Conservation (phyloP, 1,284 basidiomycete species). For the Pholiota adiposa region DNA sequence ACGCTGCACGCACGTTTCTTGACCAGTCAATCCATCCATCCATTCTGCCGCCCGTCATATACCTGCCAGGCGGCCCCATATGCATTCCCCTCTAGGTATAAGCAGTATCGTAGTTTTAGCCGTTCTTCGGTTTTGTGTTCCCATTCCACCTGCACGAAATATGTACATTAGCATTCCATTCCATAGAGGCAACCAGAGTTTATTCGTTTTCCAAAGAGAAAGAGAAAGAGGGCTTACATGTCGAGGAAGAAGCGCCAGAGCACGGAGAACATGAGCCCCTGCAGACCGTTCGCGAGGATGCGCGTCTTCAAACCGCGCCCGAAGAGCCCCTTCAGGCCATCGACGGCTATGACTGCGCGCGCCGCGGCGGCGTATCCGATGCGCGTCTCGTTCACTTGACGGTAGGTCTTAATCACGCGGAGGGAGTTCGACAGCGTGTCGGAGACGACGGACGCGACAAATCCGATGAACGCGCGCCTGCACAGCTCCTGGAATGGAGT, state of each 20-base stretch:
- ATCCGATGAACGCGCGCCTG: constrained; percentile 88
- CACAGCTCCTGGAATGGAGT: constrained; percentile 61
- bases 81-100: constrained; percentile 8
- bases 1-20: constrained; percentile 1
- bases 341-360: constrained; percentile 62
- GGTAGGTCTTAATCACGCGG: constrained; percentile 91
- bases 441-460: constrained; percentile 79
- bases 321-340: constrained; percentile 71
- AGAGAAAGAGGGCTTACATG: constrained; percentile 54
- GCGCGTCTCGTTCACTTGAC: constrained; percentile 82
- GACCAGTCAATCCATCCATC: not conserved
- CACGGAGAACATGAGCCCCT: constrained; percentile 84
- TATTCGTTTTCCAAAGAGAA: too few species aligned
- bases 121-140: constrained; percentile 11
- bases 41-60: not conserved
- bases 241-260: constrained; percentile 88
- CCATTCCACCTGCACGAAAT: constrained; percentile 14
- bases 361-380: constrained; percentile 79
- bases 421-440: constrained; percentile 87
- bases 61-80: not conserved
- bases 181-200: not conserved
- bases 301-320: constrained; percentile 85
- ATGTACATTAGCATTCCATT: constrained; percentile 15
- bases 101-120: constrained; percentile 9
- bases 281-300: constrained; percentile 83